Evolutionary conservation across 805 yeast genomes (phyloP), one percentile per base, ranked within the genome.

Genomic region (Ascoidea asiatica): DNA sequence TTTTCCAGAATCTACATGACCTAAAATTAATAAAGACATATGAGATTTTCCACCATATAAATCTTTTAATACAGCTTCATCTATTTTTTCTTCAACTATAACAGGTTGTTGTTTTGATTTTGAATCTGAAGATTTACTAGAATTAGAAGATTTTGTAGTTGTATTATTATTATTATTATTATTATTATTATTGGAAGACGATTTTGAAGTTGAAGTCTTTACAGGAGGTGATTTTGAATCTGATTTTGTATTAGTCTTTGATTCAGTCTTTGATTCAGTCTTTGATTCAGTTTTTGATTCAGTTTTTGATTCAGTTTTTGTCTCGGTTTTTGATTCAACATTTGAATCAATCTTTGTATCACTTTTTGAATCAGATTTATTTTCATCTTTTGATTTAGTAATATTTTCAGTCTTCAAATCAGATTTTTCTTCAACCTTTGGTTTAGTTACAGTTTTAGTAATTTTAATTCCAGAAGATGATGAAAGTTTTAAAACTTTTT

Each of bases 1-100:
- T 66, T 92, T 92, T 62, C 99, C 98, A 35, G 98, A 98, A 73
- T 92, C 98, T 53, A 92, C 99, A 61, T 92, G 99, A 56, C 99
- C 99, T 97, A 92, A 92, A 67, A 92, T 92, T 54, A 92, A 87
- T 55, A 92, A 82, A 18, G 97, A 89, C 61, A 92, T 76, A 67
- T 92, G 98, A 62, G 90, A 98, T 65, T 92, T 92, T 58, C 95
- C 95, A 52, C 96, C 97, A 59, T 86, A 92, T 84, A 92, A 67
- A 57, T 94, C 98, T 47, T 76, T 80, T 51, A 92, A 87, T 51
- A 89, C 76, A 54, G 81, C 92, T 57, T 84, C 84, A 61, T 90
- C 96, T 46, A 89, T 72, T 56, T 74, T 77, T 37, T 83, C 90
- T 59, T 83, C 95, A 11, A 29, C 15, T 11, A 11, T 15, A 29